Conservation (phyloP, 306 rosid genomes). For the Biancaea sappan region DNA sequence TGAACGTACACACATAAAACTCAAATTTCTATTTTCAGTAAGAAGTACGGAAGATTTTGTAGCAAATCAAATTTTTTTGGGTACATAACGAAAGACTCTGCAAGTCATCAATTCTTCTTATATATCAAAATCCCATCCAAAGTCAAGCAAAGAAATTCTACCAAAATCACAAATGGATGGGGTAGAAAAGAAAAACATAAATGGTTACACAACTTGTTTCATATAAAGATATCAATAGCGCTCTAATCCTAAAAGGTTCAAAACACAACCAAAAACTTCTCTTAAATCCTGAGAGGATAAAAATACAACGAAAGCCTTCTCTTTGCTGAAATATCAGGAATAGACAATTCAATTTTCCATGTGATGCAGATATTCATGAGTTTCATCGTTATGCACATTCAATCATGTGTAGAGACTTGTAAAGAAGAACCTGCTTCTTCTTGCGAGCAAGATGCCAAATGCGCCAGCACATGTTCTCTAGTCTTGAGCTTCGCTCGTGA, state of each 20-base stretch:
- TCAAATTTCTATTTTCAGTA: not conserved
- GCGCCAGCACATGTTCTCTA: conserved; percentile 99
- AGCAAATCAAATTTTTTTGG: not conserved
- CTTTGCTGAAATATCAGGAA: not conserved
- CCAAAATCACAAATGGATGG: not conserved
- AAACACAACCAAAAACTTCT: not conserved
- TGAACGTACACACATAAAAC: not conserved
- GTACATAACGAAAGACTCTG: not conserved
- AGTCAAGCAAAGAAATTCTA: not conserved
- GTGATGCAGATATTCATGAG: not conserved
- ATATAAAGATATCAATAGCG: not conserved
- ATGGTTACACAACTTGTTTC: not conserved
- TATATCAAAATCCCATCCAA: not conserved
- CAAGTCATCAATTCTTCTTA: not conserved
- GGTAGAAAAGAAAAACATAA: not conserved
- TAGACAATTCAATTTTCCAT: not conserved
- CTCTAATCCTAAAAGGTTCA: not conserved
- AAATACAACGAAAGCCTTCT: not conserved
- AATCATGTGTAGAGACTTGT: not conserved
- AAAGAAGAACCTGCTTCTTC: conserved; percentile 68
- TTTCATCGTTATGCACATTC: not conserved
- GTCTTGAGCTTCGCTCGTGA: conserved; percentile 87
- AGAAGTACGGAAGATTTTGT: not conserved
- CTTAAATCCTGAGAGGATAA: not conserved
- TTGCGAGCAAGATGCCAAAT: conserved; percentile 95